Percentiles rank a stretch among this genome's conserved stretches.
Evolutionary conservation across 495 filamentous ascomycete species (phyloP).

Genomic region (Annulohypoxylon bovei): DNA sequence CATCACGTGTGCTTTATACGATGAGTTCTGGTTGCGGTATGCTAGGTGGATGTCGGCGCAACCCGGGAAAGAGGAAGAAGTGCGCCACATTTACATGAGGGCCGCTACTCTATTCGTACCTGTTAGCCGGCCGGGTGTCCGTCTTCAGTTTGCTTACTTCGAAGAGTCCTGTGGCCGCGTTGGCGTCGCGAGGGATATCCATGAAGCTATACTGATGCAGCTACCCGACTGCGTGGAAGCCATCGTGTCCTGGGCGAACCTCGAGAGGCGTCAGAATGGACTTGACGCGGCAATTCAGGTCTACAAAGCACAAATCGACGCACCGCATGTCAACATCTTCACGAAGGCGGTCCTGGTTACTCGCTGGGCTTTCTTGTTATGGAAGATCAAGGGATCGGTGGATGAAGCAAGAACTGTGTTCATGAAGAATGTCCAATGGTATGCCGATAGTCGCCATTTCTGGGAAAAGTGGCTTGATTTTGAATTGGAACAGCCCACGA

Average conservation of each 20-base stretch:
- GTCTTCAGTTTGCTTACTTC: conserved; percentile 92
- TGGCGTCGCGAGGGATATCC: conserved; percentile 83
- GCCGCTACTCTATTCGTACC: conserved; percentile 86
- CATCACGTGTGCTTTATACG: conserved; percentile 91
- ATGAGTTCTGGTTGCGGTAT: conserved; percentile 98
- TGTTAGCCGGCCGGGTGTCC: conserved; percentile 80
- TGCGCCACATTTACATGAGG: conserved; percentile 91
- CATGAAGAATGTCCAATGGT: conserved; percentile 82
- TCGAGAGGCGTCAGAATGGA: conserved; percentile 84
- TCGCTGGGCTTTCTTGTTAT: conserved; percentile 88
- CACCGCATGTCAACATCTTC: conserved; percentile 73
- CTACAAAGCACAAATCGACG: conserved; percentile 82
- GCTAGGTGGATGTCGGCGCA: conserved; percentile 96
- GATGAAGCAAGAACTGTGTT: conserved; percentile 90
- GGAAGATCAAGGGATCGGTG: conserved; percentile 87
- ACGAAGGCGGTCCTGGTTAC: conserved; percentile 88
- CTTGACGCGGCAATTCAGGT: conserved; percentile 88
- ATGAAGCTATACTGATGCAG: conserved; percentile 75
- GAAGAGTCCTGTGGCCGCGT: conserved; percentile 83
- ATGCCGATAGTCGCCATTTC: conserved; percentile 88
- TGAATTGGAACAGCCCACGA: conserved; percentile 88
- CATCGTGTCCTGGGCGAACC: conserved; percentile 87
- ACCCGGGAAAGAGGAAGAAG: conserved; percentile 84
- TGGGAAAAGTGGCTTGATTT: conserved; percentile 91
- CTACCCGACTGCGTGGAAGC: conserved; percentile 83